These are phyloP conservation scores for Mycena galericulata DNA, from an alignment of 768 basidiomycete genomes.

Conservation along the genomic window DNA sequence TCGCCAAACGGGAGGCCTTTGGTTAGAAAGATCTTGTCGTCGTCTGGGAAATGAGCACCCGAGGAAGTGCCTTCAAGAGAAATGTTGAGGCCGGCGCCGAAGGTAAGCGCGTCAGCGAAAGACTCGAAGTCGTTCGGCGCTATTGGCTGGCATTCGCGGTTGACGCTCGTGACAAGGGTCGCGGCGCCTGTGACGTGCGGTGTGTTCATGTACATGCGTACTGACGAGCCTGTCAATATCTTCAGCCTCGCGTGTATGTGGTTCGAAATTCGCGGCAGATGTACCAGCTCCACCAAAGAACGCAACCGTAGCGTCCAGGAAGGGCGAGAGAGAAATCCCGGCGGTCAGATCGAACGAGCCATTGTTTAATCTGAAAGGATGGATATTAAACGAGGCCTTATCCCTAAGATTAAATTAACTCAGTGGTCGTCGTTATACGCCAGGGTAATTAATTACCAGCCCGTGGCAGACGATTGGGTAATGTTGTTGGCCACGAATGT, in stretches of 20 bases:
- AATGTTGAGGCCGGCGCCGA: constrained; percentile 23
- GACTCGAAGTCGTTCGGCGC: constrained; percentile 16
- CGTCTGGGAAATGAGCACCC: neutral
- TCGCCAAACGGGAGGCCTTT: constrained; percentile 6
- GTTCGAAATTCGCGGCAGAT: neutral
- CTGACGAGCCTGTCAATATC: neutral
- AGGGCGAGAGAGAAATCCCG: constrained; percentile 20
- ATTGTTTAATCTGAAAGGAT: constrained; percentile 28
- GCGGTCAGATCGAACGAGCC: constrained; percentile 12
- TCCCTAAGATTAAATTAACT: neutral
- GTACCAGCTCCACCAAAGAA: neutral
- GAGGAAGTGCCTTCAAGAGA: constrained; percentile 7
- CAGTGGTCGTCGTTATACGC: no score
- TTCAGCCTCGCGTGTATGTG: neutral
- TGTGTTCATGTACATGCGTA: constrained; percentile 18
- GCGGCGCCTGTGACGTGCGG: constrained; percentile 14
- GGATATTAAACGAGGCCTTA: constrained; percentile 16
- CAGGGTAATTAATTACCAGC: constrained; percentile 1
- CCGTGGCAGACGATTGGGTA: constrained; percentile 16
- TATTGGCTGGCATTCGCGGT: constrained; percentile 11
- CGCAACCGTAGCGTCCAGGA: constrained; percentile 5
- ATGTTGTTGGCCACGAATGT: constrained; percentile 7
- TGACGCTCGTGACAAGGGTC: neutral
- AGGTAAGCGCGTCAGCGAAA: constrained; percentile 17
- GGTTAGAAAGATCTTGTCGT: neutral